phyloP scores from a whole-genome alignment of 2,329 filamentous ascomycete species.

The Ophiostoma himal-ulmi region DNA sequence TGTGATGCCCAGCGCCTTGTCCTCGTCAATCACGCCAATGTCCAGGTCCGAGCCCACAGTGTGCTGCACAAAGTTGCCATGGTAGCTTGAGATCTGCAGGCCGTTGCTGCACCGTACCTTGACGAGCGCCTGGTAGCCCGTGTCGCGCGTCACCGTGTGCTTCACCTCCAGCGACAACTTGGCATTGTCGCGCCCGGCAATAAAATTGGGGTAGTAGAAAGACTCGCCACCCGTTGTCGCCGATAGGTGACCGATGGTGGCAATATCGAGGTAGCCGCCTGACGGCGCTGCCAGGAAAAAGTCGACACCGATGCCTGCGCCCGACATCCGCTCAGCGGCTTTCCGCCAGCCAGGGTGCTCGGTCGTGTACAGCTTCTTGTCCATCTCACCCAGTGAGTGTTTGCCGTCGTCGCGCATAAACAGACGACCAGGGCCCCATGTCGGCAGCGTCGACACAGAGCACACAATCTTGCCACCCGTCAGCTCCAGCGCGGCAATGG shows the following conservation, averaged over 20 bases:
- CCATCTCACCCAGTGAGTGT: conserved; percentile 69
- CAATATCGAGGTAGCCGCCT: conserved; percentile 87
- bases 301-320: conserved; percentile 79
- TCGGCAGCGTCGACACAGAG: conserved; percentile 79
- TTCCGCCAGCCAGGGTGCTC: conserved; percentile 88
- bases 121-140: conserved; percentile 93
- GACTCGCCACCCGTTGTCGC: conserved; percentile 89
- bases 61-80: conserved; percentile 94
- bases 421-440: conserved; percentile 81
- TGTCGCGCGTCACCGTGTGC: conserved; percentile 81
- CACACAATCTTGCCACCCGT: conserved; percentile 92
- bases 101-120: conserved; percentile 98
- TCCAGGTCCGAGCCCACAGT: conserved; percentile 92
- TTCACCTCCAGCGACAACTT: conserved; percentile 81
- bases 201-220: conserved; percentile 96
- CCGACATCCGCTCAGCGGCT: conserved; percentile 78
- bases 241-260: conserved; percentile 84
- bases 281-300: conserved; percentile 91
- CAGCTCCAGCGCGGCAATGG: conserved; percentile 71
- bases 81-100: conserved; percentile 86
- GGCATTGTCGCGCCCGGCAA: conserved; percentile 74
- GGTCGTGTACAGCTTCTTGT: conserved; percentile 85
- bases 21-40: conserved; percentile 84
- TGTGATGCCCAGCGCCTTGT: conserved; percentile 85
- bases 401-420: conserved; percentile 85